Base-by-base conservation (phyloP, 2,329 filamentous ascomycete species). In the Chaetomium sp. region DNA sequence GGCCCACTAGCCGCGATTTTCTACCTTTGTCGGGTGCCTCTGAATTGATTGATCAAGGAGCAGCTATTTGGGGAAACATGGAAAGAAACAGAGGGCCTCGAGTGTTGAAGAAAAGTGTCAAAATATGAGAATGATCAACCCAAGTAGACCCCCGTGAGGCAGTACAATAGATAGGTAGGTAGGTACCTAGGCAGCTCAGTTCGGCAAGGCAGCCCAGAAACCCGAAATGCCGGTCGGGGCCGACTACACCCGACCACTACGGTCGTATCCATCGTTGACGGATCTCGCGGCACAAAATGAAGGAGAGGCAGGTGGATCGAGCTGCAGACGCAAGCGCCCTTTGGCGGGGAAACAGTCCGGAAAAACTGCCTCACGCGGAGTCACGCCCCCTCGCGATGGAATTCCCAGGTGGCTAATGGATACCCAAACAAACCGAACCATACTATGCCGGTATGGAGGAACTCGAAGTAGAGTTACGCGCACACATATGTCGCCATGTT, bases 261-360 rank as follows among this genome's bases (percentile, higher is more conserved):
- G 9, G 42, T 47, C 3, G 19, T 21, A 47, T 29, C 27, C 6
- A 29, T 47, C 42, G 42, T 21, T 16, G 19, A 35, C 53, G 53
- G 53, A 55, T 55, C 53, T 55, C n/a, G 53, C 31, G 53, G 53
- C 53, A 35, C 50, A 29, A n/a, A 16, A 33, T 12, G 23, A 33
- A 27, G 38, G 33, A 45, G 25, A 21, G 23, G 25, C 56, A 31
- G 31, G 56, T 47, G 56, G 38, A 49, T 47, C 27, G 47, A 29
- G 33, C 35, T 29, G 25, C 35, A 29, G 12, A 19, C 19, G 53
- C 35, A 42, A 38, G 21, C 35, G 54, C 35, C n/a, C 23, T 25
- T 25, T 16, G 27, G 53, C 53, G 31, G 33, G 53, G 21, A 56
- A 25, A 33, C 19, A 42, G 19, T 42, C 35, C 42, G 42, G 10